Percentiles rank a stretch among this genome's conserved stretches.
Conservation (phyloP, 768 basidiomycete species). For the Rhizopogon vesiculosus region DNA sequence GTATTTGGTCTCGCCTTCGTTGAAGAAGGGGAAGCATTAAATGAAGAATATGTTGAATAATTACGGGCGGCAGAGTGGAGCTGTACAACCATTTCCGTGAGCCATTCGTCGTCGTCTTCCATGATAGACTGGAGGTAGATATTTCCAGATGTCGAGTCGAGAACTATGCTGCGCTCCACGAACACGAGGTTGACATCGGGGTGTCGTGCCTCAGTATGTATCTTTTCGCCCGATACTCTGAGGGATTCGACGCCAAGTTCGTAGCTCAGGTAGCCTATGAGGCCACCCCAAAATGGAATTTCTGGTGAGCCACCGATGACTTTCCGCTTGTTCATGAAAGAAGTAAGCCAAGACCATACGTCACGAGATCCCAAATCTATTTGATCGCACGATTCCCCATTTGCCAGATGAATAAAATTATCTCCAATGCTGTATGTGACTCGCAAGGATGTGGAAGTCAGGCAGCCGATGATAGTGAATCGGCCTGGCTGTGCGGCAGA, state of each 20-base stretch:
- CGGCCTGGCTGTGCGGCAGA: constrained; percentile 74
- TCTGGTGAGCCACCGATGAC: constrained; percentile 44
- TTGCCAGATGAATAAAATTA: constrained; percentile 38
- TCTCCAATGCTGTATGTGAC: constrained; percentile 58
- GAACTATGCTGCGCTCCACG: constrained; percentile 72
- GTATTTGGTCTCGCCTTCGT: constrained; percentile 17
- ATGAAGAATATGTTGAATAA: constrained; percentile 7
- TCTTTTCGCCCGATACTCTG: constrained; percentile 34
- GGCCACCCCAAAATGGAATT: constrained; percentile 81
- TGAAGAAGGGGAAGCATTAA: constrained; percentile 17
- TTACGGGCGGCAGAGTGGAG: constrained; percentile 11
- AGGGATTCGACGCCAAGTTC: constrained; percentile 67
- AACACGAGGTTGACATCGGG: constrained; percentile 75
- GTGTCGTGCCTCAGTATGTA: constrained; percentile 33
- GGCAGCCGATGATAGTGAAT: constrained; percentile 65
- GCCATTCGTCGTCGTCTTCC: constrained; percentile 57
- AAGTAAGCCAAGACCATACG: constrained; percentile 71
- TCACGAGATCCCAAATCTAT: constrained; percentile 46
- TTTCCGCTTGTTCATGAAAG: constrained; percentile 57
- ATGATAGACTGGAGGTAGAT: constrained; percentile 64
- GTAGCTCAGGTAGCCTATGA: constrained; percentile 75
- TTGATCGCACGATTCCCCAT: constrained; percentile 27
- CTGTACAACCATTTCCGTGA: constrained; percentile 34
- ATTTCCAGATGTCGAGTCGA: constrained; percentile 48
- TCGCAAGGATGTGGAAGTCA: constrained; percentile 48